These are phyloP conservation scores for Citrus glauca DNA, from an alignment of 345 rosid species.

Conservation along the genomic window DNA sequence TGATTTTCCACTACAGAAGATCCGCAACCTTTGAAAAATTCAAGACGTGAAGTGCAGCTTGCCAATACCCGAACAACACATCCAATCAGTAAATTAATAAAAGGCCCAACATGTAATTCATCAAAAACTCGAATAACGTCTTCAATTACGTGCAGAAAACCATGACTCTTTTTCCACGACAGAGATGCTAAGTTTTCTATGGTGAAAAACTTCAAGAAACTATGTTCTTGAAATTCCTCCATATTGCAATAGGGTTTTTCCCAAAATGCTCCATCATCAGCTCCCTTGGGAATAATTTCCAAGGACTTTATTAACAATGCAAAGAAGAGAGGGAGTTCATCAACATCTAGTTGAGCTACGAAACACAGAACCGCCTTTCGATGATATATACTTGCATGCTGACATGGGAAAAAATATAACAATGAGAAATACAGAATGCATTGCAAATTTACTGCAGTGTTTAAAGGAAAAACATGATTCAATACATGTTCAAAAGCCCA, in stretches of 20 bases:
- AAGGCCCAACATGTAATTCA: constrained; percentile 64
- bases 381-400: constrained; percentile 74
- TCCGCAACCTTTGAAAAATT: constrained; percentile 30
- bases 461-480: constrained; percentile 1
- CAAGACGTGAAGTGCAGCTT: constrained; percentile 45
- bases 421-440: constrained; percentile 2
- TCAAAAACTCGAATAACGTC: constrained; percentile 74
- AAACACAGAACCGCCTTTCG: constrained; percentile 83
- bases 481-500: background rate
- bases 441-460: background rate
- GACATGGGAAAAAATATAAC: constrained; percentile 16
- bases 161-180: constrained; percentile 72
- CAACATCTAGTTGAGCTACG: constrained; percentile 64
- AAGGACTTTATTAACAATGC: constrained; percentile 76
- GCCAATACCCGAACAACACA: constrained; percentile 69
- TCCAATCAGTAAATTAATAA: constrained; percentile 78
- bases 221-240: constrained; percentile 41
- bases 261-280: constrained; percentile 42
- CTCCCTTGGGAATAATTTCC: constrained; percentile 45
- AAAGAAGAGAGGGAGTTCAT: constrained; percentile 76
- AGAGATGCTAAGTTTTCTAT: constrained; percentile 48
- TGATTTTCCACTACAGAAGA: constrained; percentile 26
- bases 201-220: constrained; percentile 52
- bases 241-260: constrained; percentile 32
- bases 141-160: constrained; percentile 82